Evolutionary conservation across 164 flowering plant species (phyloP), one percentile per base, ranked within the genome.

Genomic region (Aristolochia californica): DNA sequence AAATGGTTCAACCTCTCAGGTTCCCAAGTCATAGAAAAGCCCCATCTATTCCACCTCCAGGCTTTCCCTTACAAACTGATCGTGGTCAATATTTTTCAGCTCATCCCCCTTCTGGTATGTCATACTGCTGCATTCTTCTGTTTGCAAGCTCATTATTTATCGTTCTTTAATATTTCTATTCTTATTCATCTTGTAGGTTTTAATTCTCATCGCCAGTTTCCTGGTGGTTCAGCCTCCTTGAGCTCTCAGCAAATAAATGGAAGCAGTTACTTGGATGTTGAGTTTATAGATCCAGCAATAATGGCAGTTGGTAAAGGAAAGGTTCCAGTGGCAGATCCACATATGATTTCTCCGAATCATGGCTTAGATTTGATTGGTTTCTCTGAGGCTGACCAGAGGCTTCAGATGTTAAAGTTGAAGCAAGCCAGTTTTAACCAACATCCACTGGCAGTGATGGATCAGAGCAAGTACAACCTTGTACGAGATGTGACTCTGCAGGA

Each of bases 271-370:
- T 45, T 30, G 53, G 68, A 79, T 62, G 59, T 68, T 43, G 82
- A 76, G 43, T 67, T 76, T 20, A 61, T 70, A 57, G 83, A 78
- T 67, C 81, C 81, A 24, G 77, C 87, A 34, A 73, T 78, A 48
- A 53, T 73, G 70, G 96, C 96, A 13, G 93, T 91, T 63, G 95
- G 95, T 45, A 85, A 82, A 75, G 95, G 88, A 60, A 80, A 81
- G 44, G 74, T 74, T 55, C 84, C 82, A 2, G 56, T 58, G 34
- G 23, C 60, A 15, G 45, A 25, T 48, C 25, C 51, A 5, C 38
- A 57, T 49, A 16, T 43, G 49, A 17, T 26, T 24, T 57, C 60
- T 44, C 34, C 60, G 11, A 57, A 24, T 49, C 45, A 43, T 34
- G 45, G 60, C 51, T 45, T 49, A 18, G 27, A 57, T 50, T 23